These are phyloP conservation scores for Saturnispora sanitii DNA, from an alignment of 805 yeast species.

Conservation along the genomic window DNA sequence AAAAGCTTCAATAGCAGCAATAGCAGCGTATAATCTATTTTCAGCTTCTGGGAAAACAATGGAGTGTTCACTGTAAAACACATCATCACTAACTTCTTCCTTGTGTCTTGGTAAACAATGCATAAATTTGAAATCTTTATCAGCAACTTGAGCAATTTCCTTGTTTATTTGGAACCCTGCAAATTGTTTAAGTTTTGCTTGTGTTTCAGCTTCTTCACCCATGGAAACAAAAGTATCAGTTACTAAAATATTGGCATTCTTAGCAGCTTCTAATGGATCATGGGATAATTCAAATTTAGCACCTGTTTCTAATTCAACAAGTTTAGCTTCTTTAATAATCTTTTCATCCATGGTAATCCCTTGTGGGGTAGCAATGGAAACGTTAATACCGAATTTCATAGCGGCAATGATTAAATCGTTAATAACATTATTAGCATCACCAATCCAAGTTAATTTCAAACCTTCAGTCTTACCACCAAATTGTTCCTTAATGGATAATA, in stretches of 20 bases:
- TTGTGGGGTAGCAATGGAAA: slow-evolving; percentile 76
- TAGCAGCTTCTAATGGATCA: slow-evolving; percentile 68
- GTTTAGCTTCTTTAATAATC: slow-evolving; percentile 45
- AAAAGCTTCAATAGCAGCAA: slow-evolving; percentile 85
- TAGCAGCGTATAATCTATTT: slow-evolving; percentile 91
- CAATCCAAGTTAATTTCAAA: slow-evolving; percentile 87
- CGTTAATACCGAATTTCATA: slow-evolving; percentile 72
- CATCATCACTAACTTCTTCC: slow-evolving; percentile 90
- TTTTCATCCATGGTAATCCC: slow-evolving; percentile 52
- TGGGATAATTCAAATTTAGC: slow-evolving; percentile 50
- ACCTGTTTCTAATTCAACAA: slow-evolving; percentile 42
- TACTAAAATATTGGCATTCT: slow-evolving; percentile 70
- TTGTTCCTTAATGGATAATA: slow-evolving; percentile 75
- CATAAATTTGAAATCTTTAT: slow-evolving; percentile 81
- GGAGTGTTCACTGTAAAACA: slow-evolving; percentile 75
- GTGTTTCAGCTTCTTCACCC: slow-evolving; percentile 88
- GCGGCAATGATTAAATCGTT: slow-evolving; percentile 89
- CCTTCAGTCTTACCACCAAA: slow-evolving; percentile 50
- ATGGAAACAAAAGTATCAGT: slow-evolving; percentile 97
- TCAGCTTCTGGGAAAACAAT: slow-evolving; percentile 94
- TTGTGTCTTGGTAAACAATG: slow-evolving; percentile 94
- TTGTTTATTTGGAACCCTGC: slow-evolving; percentile 76
- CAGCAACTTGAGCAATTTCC: slow-evolving; percentile 54
- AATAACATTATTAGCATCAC: slow-evolving; percentile 92
- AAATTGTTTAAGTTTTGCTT: slow-evolving; percentile 65